phyloP scores from a whole-genome alignment of 225 moss, liverwort and hornwort species.

The Straminergon stramineum region DNA sequence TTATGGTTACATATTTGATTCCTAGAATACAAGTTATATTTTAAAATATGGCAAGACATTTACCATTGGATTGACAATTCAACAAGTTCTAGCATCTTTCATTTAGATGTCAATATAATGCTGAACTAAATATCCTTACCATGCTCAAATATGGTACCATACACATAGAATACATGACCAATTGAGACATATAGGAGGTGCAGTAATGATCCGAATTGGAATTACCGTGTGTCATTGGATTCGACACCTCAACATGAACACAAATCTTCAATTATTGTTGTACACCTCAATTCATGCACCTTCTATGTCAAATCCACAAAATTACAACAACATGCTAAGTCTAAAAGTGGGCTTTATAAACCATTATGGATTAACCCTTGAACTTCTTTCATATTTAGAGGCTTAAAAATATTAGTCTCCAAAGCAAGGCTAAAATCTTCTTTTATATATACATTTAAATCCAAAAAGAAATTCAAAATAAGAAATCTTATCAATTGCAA shows the following conservation, averaged over 20 bases:
- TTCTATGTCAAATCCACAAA: neutral
- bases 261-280: neutral
- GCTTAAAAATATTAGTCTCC: too few species aligned
- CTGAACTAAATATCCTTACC: too few species aligned
- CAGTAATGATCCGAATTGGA: neutral
- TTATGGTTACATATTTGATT: neutral
- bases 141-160: neutral
- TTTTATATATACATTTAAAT: too few species aligned
- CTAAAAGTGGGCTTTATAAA: neutral
- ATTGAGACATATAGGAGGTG: neutral
- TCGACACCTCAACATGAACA: fast-evolving
- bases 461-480: fast-evolving
- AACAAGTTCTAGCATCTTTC: neutral
- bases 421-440: too few species aligned
- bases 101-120: neutral
- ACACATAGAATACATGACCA: neutral
- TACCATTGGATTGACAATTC: neutral
- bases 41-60: neutral
- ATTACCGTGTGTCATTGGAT: neutral
- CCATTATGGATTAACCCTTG: neutral
- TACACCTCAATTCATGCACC: neutral
- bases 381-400: too few species aligned
- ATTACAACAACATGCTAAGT: too few species aligned
- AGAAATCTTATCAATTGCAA: too few species aligned
- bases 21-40: neutral